Base-by-base conservation (phyloP, 257 asterid species). In the Solanum pimpinellifolium region DNA sequence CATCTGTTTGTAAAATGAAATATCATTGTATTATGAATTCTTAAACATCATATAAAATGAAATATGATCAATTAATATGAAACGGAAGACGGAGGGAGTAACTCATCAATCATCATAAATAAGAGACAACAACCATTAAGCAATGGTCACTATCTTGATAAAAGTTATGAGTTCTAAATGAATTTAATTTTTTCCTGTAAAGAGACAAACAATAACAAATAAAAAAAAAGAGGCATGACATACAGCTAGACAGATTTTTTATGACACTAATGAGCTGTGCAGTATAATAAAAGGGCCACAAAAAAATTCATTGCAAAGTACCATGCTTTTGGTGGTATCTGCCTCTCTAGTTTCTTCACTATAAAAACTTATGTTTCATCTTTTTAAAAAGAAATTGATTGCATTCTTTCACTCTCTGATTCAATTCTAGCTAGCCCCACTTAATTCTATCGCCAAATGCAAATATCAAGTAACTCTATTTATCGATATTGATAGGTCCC, bases 141-240 rank as follows among this genome's bases (percentile, higher is more conserved):
- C 94, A 94, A 87, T 92, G 87, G 95, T 94, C 95, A 87, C 96
- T 76, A 83, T 93, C 95, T 89, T 60, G 85, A 87, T 88, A 87
- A 86, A 89, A 88, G 88, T 91, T 89, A 88, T 86, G 44, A 83
- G 60, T 77, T 31, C 59, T 16, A 47, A 80, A 70, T 83, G 68
- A 75, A 65, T 88, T 25, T 81, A 86, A 21, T 86, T 66, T 65
- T 62, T 82, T 37, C 78, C 70, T 88, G 16, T 25, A 87, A 88
- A 86, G 84, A 60, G 27, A 80, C 68, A 47, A 80, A 80, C 11
- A 80, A 47, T 44, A 29, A 52, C n/a, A 72, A 47, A 31, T 46
- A 27, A 4, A 33, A 47, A 20, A 21, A 44, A 69, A 27, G 70
- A 85, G 88, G 88, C 83, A 83, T 86, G 86, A 87, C 44, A 88